Base-by-base conservation (phyloP, 495 filamentous ascomycete genomes). In the Achaetomiella virescens region DNA sequence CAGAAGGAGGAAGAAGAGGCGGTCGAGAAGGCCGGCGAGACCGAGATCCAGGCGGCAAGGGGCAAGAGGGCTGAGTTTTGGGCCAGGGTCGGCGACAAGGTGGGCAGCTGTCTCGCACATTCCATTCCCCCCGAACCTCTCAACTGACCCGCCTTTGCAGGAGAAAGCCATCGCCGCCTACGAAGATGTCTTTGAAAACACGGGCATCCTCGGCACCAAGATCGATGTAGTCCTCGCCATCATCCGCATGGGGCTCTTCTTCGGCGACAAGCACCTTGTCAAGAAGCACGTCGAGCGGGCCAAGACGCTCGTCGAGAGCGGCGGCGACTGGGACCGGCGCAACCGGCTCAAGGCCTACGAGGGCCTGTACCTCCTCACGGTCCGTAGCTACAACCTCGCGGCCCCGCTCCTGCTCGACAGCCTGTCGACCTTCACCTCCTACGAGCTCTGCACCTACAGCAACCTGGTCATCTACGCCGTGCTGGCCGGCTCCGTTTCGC, bases 331-430 rank as follows among this genome's bases (percentile, higher is more conserved):
- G 93, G 93, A 98, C 72, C 87, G 93, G 25, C 85, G 93, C 66
- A 98, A 98, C 73, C 87, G 93, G 47, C 81, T 98, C 41, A 98
- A 98, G 83, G 95, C 93, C 51, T 98, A 98, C 81, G 89, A 95
- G 72, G 93, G 93, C 58, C 76, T 98, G 29, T 87, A 97, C 67
- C 80, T 96, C 10, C 87, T 98, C 56, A 96, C 92, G 29, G 82
- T 88, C 48, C 90, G 93, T 42, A 90, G 89, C 48, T 91, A 97
- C 76, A 86, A 83, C 68, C 76, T 89, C 47, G 91, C 90, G 27
- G 93, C 95, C 6, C 95, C 95, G 41, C 80, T 97, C 7, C 86
- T 98, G 25, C 89, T 98, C 52, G 93, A 98, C 75, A 91, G 88
- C 66, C 75, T 98, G 56, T 96, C 91, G 22, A 98, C 93, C n/a